Base-by-base conservation (phyloP, 345 rosid species). In the Rhodamnia argentea region DNA sequence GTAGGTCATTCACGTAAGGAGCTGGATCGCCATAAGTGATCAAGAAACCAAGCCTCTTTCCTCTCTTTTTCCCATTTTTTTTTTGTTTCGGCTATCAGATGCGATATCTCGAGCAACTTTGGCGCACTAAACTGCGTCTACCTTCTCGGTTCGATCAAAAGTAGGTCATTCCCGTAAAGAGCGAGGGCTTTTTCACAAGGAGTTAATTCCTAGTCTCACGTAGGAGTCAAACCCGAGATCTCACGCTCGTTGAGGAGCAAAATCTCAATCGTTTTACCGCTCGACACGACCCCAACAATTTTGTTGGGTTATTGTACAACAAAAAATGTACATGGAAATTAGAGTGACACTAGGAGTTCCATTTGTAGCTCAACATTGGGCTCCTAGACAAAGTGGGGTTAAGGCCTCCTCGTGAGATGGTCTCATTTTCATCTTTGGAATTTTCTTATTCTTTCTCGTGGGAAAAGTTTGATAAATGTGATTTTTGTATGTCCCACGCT, bases 1-100 rank as follows among this genome's bases (percentile, higher is more conserved):
- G 24, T 8, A 64, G 78, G 24, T 4, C 78, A 62, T 29, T 29
- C 42, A 16, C 20, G 10, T 64, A 64, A 32, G 2, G 13, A 32
- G 3, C n/a, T n/a, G n/a, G n/a, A n/a, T n/a, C 0, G 1, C 44
- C 1, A 32, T 10, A 9, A 8, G 51, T 47, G 51, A 0, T 47
- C 44, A 4, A 4, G 4, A 42, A 42, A 6, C 44, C 44, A 42
- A 42, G 44, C 44, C 44, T 42, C 40, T 37, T 37, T 37, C 40
- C 40, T 37, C 2, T 37, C 40, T 37, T 37, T 37, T 37, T 37
- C 40, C 40, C 40, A 37, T 37, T 37, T 37, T 37, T 3, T 42
- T 42, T 6, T 42, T 4, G 44, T 42, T 42, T 42, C 44, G 44
- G 44, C 44, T 42, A 42, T 6, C 44, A 6, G 44, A 5, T 40